These are phyloP conservation scores for Yarrowia keelungensis DNA, from an alignment of 805 yeast genomes.

Conservation along the genomic window DNA sequence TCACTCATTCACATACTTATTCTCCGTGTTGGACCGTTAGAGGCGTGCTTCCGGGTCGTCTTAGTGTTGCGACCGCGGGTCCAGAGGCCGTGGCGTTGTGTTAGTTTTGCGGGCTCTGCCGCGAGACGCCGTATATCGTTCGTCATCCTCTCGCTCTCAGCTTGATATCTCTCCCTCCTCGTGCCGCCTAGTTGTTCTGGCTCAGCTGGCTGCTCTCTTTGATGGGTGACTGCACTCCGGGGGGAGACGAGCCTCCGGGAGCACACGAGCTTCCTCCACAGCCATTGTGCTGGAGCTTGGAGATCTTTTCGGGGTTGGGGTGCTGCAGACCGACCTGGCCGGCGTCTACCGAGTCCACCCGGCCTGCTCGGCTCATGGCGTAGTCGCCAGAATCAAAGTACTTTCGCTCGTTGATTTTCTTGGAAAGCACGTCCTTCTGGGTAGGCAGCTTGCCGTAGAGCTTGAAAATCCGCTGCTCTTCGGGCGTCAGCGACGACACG, in stretches of 20 bases:
- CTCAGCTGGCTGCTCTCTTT: slow-evolving; percentile 39
- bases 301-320: slow-evolving; percentile 46
- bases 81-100: slow-evolving; percentile 29
- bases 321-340: slow-evolving; percentile 46
- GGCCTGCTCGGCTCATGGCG: slow-evolving; percentile 65
- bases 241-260: slow-evolving; percentile 26
- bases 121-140: slow-evolving; percentile 29
- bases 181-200: slow-evolving; percentile 23
- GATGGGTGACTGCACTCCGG: slow-evolving; percentile 32
- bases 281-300: slow-evolving; percentile 40
- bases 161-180: not conserved
- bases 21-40: slow-evolving; percentile 34
- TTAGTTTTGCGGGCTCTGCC: slow-evolving; percentile 36
- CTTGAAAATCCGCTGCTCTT: slow-evolving; percentile 77
- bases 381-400: slow-evolving; percentile 95
- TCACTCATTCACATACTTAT: slow-evolving; percentile 35
- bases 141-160: not conserved
- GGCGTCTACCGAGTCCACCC: slow-evolving; percentile 48
- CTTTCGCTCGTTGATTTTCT: slow-evolving; percentile 80
- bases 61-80: slow-evolving; percentile 10
- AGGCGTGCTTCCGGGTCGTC: slow-evolving; percentile 10
- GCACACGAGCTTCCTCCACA: slow-evolving; percentile 23
- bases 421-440: slow-evolving; percentile 73
- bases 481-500: slow-evolving; percentile 52
- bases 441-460: slow-evolving; percentile 88